Base-by-base conservation (phyloP, 176 grass and related monocot species). In the Chloris gayana region DNA sequence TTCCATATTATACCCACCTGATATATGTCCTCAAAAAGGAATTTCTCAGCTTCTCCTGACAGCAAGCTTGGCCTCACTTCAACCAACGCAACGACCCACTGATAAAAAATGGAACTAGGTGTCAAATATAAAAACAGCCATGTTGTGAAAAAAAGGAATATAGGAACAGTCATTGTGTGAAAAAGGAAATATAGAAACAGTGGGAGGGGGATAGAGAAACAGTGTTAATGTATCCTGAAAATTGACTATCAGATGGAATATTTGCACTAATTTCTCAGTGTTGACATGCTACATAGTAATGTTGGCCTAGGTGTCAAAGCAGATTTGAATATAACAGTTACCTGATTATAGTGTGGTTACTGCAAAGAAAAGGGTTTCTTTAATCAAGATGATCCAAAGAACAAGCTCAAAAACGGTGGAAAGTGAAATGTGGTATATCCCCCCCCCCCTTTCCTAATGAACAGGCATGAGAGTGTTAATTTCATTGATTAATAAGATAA, bases 21-120 rank as follows among this genome's bases (percentile, higher is more conserved):
- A 75, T 56, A 88, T 79, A 98, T 87, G 74, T 98, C 95, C 24
- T 98, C 92, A 83, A 98, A 88, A 74, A 93, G 84, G 67, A 98
- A 95, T 78, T 88, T 93, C 49, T 98, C 92, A 26, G 86, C 82
- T 88, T 98, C 92, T 73, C 92, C 92, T 49, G 92, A 93, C 18
- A 98, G 88, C 31, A 98, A 89, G 90, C 82, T 98, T 85, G 88
- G 86, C 70, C 90, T 94, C 59, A 87, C 92, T 86, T 98, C 95
- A 75, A 95, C 88, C 84, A 93, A 89, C 53, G 84, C 71, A 56
- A 95, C 84, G 67, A 86, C 72, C 95, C 95, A 98, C 95, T 95
- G 84, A 30, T 80, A 44, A 62, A 70, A 87, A 68, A 71, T 76
- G 19, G 27, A 71, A 83, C 9, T 68, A 14, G 57, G 72, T 6